Evolutionary conservation across 129 eudicot species (phyloP).

Genomic region (Pittosporum tobira): DNA sequence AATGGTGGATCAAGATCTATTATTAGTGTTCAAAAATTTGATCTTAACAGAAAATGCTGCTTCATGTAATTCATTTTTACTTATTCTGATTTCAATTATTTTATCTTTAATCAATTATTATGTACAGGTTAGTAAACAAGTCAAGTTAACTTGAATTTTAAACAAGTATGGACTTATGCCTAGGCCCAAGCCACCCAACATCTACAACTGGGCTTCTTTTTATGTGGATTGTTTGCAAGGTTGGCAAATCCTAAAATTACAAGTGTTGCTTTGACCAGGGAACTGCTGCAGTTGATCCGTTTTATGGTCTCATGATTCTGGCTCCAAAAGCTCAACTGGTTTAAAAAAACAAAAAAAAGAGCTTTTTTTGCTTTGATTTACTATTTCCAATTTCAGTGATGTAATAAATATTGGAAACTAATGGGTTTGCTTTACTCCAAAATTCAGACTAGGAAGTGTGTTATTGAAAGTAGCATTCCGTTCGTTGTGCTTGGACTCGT

Average conservation of each 20-base stretch:
- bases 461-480: conserved; percentile 64
- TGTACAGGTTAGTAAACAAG: background rate
- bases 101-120: background rate
- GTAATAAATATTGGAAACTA: background rate
- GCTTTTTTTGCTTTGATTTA: background rate
- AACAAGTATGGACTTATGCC: too few species aligned
- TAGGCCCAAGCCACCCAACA: background rate
- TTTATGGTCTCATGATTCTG: conserved; percentile 82
- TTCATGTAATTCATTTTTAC: conserved; percentile 46
- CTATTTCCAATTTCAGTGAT: background rate
- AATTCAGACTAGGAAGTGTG: conserved; percentile 81
- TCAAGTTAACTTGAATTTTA: background rate
- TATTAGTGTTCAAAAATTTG: conserved; percentile 16
- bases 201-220: background rate
- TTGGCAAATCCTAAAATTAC: conserved; percentile 50
- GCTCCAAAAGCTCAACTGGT: conserved; percentile 90
- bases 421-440: conserved; percentile 5
- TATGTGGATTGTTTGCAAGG: conserved; percentile 34
- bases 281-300: conserved; percentile 90
- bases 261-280: conserved; percentile 68
- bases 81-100: background rate
- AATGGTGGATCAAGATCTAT: conserved; percentile 39
- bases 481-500: conserved; percentile 63
- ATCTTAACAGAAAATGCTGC: conserved; percentile 28
- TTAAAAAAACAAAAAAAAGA: background rate